These are phyloP conservation scores for Sphagnum tenellum DNA, from an alignment of 225 moss, liverwort and hornwort species.

Conservation along the genomic window DNA sequence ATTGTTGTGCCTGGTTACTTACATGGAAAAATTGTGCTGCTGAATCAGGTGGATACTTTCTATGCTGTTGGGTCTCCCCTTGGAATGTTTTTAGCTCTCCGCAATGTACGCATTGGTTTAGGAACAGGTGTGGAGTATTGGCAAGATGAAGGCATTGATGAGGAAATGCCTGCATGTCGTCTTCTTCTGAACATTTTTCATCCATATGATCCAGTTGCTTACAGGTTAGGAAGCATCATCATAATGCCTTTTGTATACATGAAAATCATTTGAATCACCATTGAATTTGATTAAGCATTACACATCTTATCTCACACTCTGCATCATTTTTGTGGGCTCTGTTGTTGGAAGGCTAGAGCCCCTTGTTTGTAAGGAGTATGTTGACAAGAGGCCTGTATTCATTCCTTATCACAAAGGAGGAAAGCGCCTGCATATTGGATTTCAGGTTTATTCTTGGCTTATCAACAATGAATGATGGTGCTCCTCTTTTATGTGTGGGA, in stretches of 20 bases:
- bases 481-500: background rate
- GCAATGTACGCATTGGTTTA: conserved; percentile 88
- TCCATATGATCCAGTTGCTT: conserved; percentile 97
- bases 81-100: conserved; percentile 90
- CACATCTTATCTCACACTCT: no score
- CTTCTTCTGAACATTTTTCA: conserved; percentile 96
- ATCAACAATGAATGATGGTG: background rate
- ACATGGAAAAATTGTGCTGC: background rate
- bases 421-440: conserved; percentile 91
- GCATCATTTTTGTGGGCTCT: background rate
- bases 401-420: conserved; percentile 98
- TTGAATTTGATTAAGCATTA: no score
- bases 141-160: conserved; percentile 89
- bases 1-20: background rate
- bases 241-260: background rate
- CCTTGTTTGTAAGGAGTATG: conserved; percentile 85
- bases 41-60: conserved; percentile 89
- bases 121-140: conserved; percentile 86
- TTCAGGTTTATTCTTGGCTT: conserved; percentile 49
- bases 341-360: conserved; percentile 67
- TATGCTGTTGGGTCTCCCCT: conserved; percentile 96
- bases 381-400: conserved; percentile 66
- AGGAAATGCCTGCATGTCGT: conserved; percentile 94
- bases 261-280: no score
- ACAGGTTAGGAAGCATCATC: conserved; percentile 44